phyloP scores from a whole-genome alignment of 1,284 basidiomycete genomes.

The Cutaneotrichosporon sp. region DNA sequence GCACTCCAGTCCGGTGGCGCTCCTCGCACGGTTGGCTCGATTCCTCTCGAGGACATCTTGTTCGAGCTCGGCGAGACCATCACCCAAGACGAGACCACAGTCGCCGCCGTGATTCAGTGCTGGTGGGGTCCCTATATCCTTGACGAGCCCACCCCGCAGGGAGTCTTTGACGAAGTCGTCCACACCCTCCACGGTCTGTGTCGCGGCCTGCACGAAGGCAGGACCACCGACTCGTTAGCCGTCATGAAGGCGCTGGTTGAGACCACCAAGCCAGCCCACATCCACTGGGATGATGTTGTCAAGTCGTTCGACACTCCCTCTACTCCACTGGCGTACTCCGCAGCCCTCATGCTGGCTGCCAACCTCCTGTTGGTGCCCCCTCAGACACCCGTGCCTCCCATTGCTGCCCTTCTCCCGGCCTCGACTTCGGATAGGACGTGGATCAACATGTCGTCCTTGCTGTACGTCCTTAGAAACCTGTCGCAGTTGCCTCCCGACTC shows the following conservation, averaged over 20 bases:
- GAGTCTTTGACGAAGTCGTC: conserved; percentile 37
- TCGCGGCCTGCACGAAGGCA: conserved; percentile 51
- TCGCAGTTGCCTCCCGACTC: conserved; percentile 83
- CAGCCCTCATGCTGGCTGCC: conserved; percentile 49
- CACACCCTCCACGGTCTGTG: conserved; percentile 44
- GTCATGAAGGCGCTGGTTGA: conserved; percentile 67
- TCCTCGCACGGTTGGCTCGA: conserved; percentile 37
- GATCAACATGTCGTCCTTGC: conserved; percentile 80
- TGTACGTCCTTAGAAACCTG: conserved; percentile 81
- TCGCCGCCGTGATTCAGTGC: conserved; percentile 46
- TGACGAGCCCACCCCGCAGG: conserved; percentile 35
- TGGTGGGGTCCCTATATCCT: conserved; percentile 51
- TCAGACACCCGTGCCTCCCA: conserved; percentile 50
- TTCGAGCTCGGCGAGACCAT: conserved; percentile 53
- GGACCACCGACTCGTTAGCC: conserved; percentile 45
- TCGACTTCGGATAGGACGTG: conserved; percentile 61
- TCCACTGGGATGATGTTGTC: conserved; percentile 73
- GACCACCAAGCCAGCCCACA: conserved; percentile 61
- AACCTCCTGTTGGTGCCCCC: conserved; percentile 53
- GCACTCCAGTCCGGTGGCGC: conserved; percentile 49
- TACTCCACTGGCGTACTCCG: conserved; percentile 45
- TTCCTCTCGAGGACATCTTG: conserved; percentile 50
- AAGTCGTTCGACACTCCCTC: conserved; percentile 47
- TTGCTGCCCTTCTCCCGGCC: conserved; percentile 51
- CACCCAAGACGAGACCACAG: conserved; percentile 50